phyloP scores from a whole-genome alignment of 2,329 filamentous ascomycete genomes.

The Beauveria asiatica region DNA sequence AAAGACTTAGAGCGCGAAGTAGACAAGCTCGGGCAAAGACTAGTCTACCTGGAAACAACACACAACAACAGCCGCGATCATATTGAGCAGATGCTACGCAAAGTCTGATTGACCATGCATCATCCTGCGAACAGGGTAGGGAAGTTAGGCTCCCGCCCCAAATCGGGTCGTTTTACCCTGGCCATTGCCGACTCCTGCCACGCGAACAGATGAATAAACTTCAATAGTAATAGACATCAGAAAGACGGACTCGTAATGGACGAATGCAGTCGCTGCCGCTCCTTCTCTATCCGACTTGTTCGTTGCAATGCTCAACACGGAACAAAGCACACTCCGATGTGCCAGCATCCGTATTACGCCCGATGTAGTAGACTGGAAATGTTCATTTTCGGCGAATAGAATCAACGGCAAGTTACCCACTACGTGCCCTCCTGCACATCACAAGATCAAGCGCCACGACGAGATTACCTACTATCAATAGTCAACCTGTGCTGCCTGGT shows the following conservation, averaged over 20 bases:
- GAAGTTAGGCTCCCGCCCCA: too few relatives aligned
- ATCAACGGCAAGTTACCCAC: too few relatives aligned
- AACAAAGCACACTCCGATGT: not conserved
- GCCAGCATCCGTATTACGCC: not conserved
- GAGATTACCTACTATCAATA: not conserved
- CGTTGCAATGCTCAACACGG: not conserved
- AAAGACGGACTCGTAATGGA: not conserved
- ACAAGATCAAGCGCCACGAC: not conserved
- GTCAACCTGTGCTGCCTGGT: not conserved
- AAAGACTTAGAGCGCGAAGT: constrained; percentile 71
- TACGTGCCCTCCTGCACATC: not conserved
- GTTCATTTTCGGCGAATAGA: too few relatives aligned
- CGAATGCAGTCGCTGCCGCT: not conserved
- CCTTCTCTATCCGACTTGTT: not conserved
- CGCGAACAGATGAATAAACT: not conserved
- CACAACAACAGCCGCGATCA: constrained; percentile 90
- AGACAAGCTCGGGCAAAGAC: constrained; percentile 73
- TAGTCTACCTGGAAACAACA: constrained; percentile 90
- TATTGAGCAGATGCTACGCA: constrained; percentile 75
- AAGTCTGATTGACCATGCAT: constrained; percentile 23
- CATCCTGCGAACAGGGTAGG: not conserved
- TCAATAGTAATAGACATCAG: not conserved
- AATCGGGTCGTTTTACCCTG: not conserved
- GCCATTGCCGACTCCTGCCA: not conserved
- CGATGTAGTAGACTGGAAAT: too few relatives aligned